phyloP scores from a whole-genome alignment of 352 stramenopile genomes.

The Globisporangium parvum region DNA sequence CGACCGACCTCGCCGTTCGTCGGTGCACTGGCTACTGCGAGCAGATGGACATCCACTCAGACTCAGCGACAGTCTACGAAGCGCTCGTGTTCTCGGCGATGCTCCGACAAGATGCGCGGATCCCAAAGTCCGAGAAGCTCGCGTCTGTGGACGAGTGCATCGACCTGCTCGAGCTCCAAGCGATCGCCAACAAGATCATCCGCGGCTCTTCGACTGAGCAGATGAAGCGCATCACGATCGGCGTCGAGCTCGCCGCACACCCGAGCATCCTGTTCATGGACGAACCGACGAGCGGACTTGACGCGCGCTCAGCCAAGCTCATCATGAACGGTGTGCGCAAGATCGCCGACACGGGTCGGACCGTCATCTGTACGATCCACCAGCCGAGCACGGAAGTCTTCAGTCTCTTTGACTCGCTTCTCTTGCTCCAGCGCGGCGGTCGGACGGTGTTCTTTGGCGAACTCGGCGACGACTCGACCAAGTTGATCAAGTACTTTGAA shows the following conservation, averaged over 20 bases:
- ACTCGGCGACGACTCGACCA: conserved; percentile 31
- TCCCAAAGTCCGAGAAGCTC: conserved; percentile 30
- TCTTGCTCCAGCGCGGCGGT: conserved; percentile 66
- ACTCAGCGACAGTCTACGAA: conserved; percentile 85
- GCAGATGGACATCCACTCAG: conserved; percentile 77
- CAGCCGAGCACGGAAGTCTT: conserved; percentile 88
- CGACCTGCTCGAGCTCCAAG: conserved; percentile 37
- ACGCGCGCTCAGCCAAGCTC: conserved; percentile 80
- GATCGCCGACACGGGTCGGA: conserved; percentile 65
- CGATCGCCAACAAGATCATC: conserved; percentile 54
- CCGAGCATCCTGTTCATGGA: conserved; percentile 87
- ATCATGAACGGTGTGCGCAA: conserved; percentile 87
- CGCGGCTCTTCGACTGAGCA: conserved; percentile 47
- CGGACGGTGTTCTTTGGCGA: conserved; percentile 53
- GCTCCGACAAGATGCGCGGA: conserved; percentile 41
- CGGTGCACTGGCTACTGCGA: conserved; percentile 43
- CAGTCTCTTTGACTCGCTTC: conserved; percentile 80
- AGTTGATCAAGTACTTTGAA: conserved; percentile 54
- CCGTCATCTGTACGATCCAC: conserved; percentile 91
- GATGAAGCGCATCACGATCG: conserved; percentile 71
- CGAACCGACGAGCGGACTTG: conserved; percentile 85
- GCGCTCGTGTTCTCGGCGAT: conserved; percentile 88
- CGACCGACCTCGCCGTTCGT: conserved; percentile 41
- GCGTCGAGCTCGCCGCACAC: conserved; percentile 86
- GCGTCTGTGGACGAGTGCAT: conserved; percentile 50